Base-by-base conservation (phyloP, 805 yeast genomes). In the Wickerhamiella qilinensis region DNA sequence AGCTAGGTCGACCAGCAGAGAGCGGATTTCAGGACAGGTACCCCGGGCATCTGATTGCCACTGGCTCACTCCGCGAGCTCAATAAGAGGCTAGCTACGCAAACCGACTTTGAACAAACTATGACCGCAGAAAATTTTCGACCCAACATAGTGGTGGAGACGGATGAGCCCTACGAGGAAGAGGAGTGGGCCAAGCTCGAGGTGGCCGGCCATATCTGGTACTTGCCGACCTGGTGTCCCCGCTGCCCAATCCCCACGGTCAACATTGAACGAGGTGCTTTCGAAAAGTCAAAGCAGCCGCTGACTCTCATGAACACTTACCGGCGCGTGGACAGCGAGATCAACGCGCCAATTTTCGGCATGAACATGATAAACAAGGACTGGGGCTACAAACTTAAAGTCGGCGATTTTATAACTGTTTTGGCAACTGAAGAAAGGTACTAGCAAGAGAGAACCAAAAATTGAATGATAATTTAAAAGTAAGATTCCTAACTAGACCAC, bases 211-310 rank as follows among this genome's bases (percentile, higher is more conserved):
- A 53, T 36, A 39, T 33, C 14, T 55, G 53, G 53, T 36, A 38
- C 20, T 51, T 56, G 2, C 45, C 53, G 16, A 43, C 49, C 19
- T 47, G 50, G 17, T 45, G 51, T 37, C 48, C 48, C 9, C 48
- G 62, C 14, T 58, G 62, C 45, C 46, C 49, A 3, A 51, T 57
- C 30, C 55, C 62, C 3, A 53, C 57, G 1, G 52, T 58, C 20
- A 50, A 56, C 27, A 41, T 45, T 12, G 43, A 38, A 20, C 38
- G 31, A 3, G 60, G 59, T 12, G 35, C 33, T 22, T 38, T 49
- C 25, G 48, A 50, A 18, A 31, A 44, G 19, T 19, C 40, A 18
- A 38, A 43, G 33, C 53, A 51, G 42, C 61, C 61, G 4, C 44
- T 43, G 38, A 56, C 54, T 29, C 41, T 52, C 8, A 43, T 58